phyloP scores from a whole-genome alignment of 1,284 basidiomycete genomes.

The Irpex sp. region DNA sequence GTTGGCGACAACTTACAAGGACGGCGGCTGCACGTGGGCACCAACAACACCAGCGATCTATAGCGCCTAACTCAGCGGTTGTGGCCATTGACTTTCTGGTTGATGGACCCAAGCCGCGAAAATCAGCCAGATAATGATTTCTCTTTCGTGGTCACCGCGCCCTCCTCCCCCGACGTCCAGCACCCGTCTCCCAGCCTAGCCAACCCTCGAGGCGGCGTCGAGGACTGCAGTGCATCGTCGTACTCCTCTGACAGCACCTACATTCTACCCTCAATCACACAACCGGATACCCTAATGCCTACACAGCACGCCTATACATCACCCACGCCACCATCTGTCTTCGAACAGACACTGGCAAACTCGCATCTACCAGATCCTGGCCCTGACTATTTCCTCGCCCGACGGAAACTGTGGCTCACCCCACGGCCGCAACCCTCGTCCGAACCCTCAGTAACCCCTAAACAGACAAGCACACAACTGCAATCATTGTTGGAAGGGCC shows the following conservation, averaged over 20 bases:
- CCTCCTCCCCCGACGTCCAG: constrained; percentile 23
- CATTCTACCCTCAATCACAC: not conserved
- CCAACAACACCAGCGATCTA: not conserved
- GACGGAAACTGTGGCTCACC: constrained; percentile 58
- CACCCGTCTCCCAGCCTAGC: constrained; percentile 2
- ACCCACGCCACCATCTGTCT: constrained; percentile 18
- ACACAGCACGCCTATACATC: not conserved
- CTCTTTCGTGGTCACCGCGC: constrained; percentile 22
- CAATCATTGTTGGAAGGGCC: constrained; percentile 53
- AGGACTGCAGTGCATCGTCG: not conserved
- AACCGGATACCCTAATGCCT: not conserved
- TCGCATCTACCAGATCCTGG: constrained; percentile 56
- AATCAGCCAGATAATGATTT: constrained; percentile 2
- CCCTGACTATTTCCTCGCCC: constrained; percentile 54
- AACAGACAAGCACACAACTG: constrained; percentile 39
- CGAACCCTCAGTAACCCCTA: constrained; percentile 13
- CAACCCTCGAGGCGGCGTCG: not conserved
- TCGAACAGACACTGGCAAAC: constrained; percentile 36
- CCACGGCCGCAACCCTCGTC: constrained; percentile 18
- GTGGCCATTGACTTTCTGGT: not conserved
- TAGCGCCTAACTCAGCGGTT: constrained; percentile 11
- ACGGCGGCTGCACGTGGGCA: constrained; percentile 14
- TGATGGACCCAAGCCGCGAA: constrained; percentile 7
- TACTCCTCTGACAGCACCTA: not conserved
- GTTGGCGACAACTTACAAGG: constrained; percentile 12